Evolutionary conservation across 2,329 filamentous ascomycete species (phyloP), one percentile per base, ranked within the genome.

Genomic region (Neofusicoccum umdonicola): DNA sequence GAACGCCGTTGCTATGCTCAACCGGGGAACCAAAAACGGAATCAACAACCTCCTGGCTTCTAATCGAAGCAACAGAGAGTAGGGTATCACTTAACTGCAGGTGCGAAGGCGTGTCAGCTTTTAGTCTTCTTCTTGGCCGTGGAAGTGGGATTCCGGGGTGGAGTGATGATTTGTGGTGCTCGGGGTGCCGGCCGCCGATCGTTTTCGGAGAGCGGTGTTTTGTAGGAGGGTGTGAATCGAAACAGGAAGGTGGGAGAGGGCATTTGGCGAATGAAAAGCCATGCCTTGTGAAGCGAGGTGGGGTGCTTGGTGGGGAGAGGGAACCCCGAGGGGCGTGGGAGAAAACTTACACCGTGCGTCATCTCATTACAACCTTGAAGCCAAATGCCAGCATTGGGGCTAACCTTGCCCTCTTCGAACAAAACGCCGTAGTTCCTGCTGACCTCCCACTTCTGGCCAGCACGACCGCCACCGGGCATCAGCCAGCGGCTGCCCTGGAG

Each of bases 341-440:
- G 15, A 62, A 61, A 47, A 88, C 90, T 87, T 85, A 94, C 90
- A 66, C 94, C 94, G 77, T 98, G 94, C 39, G 93, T 96, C 67
- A 84, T 87, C 81, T 98, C 93, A 75, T 93, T 96, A 80, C 93
- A 97, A 37, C 94, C 94, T 77, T 98, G 95, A 71, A 98, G 82
- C 90, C 91, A 98, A 65, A 98, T 83, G 3, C 93, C 93, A 13
- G 92, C 90, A 50, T 88, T 87, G 0, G 83, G 74, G n/a, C 87
- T 84, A 39, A 98, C 89, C 54, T 85, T 83, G 35, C 85, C 88
- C 1, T 85, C 80, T 56, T 85, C 83, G 74, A 96, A 92, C 65
- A 88, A 81, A 56, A 97, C 86, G 60, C 84, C 84, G 77, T 98
- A 98, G 75, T 97, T 87, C 62, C 94, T 85, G 37, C 83, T 83